Percentiles rank a stretch among this genome's conserved stretches.
These are phyloP conservation scores for Penicillium brasilianum DNA, from an alignment of 2,329 filamentous ascomycete species.

Conservation along the genomic window DNA sequence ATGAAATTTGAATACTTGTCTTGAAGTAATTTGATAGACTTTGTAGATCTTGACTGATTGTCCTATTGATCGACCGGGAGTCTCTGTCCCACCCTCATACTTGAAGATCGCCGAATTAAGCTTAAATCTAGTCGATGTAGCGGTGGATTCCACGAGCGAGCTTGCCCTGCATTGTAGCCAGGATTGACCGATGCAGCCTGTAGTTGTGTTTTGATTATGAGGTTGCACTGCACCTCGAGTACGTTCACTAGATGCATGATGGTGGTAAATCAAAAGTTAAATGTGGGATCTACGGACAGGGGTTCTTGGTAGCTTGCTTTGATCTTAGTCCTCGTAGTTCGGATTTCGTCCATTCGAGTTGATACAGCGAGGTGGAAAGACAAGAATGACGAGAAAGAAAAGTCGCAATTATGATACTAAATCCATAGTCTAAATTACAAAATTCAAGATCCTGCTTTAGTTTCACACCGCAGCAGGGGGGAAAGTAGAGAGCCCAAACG, in stretches of 20 bases:
- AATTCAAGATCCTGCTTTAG: constrained; percentile 10
- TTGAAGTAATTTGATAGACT: background rate
- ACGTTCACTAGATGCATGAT: background rate
- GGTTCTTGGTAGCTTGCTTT: no score
- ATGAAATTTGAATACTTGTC: background rate
- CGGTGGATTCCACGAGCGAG: background rate
- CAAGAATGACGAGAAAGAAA: no score
- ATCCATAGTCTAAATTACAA: constrained; percentile 23
- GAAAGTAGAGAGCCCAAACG: constrained; percentile 29
- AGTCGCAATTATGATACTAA: constrained; percentile 25
- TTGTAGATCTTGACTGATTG: background rate
- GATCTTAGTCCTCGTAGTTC: background rate
- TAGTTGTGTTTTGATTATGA: constrained; percentile 1
- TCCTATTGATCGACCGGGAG: background rate
- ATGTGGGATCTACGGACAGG: no score
- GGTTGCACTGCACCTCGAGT: background rate
- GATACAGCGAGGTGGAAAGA: background rate
- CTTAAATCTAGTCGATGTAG: background rate
- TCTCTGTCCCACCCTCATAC: background rate
- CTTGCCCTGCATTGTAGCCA: background rate
- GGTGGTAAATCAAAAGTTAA: background rate
- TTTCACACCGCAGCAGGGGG: background rate
- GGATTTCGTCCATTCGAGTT: background rate
- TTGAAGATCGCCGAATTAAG: constrained; percentile 4
- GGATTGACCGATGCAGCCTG: background rate